Percentiles rank a stretch among this genome's conserved stretches.
Evolutionary conservation across 495 filamentous ascomycete genomes (phyloP).

Genomic region (Penicillium paradoxum): DNA sequence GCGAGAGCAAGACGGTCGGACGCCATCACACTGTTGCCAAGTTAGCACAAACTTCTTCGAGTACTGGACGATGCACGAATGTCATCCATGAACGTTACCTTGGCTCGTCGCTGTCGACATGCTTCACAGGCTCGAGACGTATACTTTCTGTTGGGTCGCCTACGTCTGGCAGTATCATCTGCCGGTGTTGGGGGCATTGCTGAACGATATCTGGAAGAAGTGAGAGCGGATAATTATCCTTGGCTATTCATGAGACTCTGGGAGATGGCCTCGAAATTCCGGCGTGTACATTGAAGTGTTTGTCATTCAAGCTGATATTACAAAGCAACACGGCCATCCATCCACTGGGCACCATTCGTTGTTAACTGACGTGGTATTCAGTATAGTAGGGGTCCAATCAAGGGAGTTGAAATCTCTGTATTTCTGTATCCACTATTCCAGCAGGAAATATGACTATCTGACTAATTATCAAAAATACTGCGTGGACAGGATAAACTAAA

Average conservation of each 20-base stretch:
- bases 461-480: too few species aligned
- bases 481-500: too few species aligned
- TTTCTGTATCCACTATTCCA: too few species aligned
- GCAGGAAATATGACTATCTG: too few species aligned
- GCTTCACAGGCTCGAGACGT: conserved; percentile 26
- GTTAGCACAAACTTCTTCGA: background rate
- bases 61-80: background rate
- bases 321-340: background rate
- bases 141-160: conserved; percentile 23
- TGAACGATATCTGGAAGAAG: background rate
- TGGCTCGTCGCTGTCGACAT: conserved; percentile 29
- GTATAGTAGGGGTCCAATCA: too few species aligned
- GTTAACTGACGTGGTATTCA: too few species aligned
- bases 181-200: conserved; percentile 8
- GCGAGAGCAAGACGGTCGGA: conserved; percentile 23
- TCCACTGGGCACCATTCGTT: too few species aligned
- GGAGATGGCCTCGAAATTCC: too few species aligned
- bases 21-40: conserved; percentile 23
- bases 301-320: background rate
- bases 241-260: too few species aligned
- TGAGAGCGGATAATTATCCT: background rate
- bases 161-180: conserved; percentile 15
- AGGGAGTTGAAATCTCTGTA: too few species aligned
- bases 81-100: conserved; percentile 10
- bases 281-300: too few species aligned